A percentile compares a stretch with the other conserved stretches of the same genome.
phyloP scores from a whole-genome alignment of 2,329 filamentous ascomycete species.

The Ceratocystis cacaofunesta region DNA sequence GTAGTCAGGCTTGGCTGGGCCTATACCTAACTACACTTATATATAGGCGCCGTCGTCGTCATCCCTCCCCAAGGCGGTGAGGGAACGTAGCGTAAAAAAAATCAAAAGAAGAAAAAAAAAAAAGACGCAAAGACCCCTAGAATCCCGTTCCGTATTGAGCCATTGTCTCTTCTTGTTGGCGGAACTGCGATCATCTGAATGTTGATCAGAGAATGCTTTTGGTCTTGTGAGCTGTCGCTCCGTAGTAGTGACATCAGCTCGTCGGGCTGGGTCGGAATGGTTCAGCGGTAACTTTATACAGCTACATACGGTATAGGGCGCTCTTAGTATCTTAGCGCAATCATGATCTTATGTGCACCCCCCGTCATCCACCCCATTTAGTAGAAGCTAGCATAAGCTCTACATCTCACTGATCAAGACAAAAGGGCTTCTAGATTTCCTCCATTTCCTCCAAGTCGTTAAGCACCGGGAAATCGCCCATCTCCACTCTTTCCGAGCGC shows the following conservation, averaged over 20 bases:
- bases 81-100: not conserved
- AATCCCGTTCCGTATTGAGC: not conserved
- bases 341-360: not conserved
- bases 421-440: conserved; percentile 37
- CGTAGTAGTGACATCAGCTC: not conserved
- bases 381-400: not conserved
- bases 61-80: not conserved
- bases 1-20: not conserved
- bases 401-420: not conserved
- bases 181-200: too few species aligned
- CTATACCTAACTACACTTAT: not conserved
- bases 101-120: not conserved
- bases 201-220: not conserved
- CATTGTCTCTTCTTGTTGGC: not conserved
- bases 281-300: not conserved
- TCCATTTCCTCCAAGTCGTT: conserved; percentile 67
- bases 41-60: not conserved
- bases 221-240: not conserved
- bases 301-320: not conserved
- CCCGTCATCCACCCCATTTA: not conserved
- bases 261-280: not conserved
- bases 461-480: conserved; percentile 55
- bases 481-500: conserved; percentile 60
- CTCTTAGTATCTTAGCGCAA: not conserved
- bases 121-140: not conserved